Evolutionary conservation across 371 early-diverging fungal species (phyloP), one percentile per base, ranked within the genome.

Genomic region (Gilbertella persicaria): DNA sequence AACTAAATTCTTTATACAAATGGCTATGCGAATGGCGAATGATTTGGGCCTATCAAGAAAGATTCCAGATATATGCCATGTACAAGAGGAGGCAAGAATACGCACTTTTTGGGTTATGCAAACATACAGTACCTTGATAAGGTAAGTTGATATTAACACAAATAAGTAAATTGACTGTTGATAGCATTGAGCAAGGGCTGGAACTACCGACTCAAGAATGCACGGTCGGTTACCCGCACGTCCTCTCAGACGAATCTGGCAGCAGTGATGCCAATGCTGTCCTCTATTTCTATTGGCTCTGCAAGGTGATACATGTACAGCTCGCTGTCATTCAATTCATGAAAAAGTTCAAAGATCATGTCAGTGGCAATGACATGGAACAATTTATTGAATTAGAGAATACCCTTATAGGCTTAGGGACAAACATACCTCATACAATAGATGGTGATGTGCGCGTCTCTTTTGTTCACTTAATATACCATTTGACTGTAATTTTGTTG

Each of bases 1-100:
- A 53, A 71, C 78, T 7, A 64, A 67, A 5, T 49, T 60, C 19
- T 61, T 69, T 28, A 46, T 77, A 17, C 73, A 67, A 26, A 43
- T 72, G 45, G 66, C 69, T 30, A 55, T 69, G 5, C 67, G 53
- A 37, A 71, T 77, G 70, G 60, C 69, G 12, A 62, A 55, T n/a
- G 68, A 73, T 36, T 59, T 77, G 4, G 69, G 69, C 7, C 50
- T 73, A 1, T 33, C 52, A 4, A 57, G 56, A 24, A 36, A 57
- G 19, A 24, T 56, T 2, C 51, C 55, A 1, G 17, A 16, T 23
- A 41, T 5, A 30, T 45, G 28, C 14, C 26, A 13, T 37, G 42
- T 19, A 21, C 46, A 56, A 17, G 7, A 29, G 28, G 67, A 67
- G 28, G 13, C 33, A 10, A 36, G 52, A 30, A 52, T 36, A 41